Percentiles rank a stretch among this genome's conserved stretches.
Conservation (phyloP, 371 early-diverging fungal species). For the Apophysomyces ossiformis region DNA sequence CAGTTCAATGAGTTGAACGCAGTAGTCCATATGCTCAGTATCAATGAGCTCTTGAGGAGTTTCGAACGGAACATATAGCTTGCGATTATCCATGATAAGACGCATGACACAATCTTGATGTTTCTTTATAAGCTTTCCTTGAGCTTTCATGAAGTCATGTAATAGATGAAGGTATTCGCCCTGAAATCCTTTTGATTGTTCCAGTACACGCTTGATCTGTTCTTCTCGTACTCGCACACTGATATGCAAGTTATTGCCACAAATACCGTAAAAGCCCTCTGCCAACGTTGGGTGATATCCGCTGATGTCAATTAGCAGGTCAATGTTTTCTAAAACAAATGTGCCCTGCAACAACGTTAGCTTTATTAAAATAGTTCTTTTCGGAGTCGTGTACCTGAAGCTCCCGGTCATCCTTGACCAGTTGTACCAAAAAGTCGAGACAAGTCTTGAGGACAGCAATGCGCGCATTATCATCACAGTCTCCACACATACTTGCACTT, state of each 20-base stretch:
- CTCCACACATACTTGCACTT: conserved; percentile 13
- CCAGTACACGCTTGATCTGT: conserved; percentile 48
- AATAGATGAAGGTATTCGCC: conserved; percentile 46
- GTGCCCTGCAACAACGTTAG: conserved; percentile 23
- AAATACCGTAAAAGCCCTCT: conserved; percentile 25
- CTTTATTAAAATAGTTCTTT: not conserved
- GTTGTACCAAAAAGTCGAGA: conserved; percentile 26
- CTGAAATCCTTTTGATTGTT: conserved; percentile 40
- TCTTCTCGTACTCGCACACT: conserved; percentile 44
- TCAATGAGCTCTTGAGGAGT: conserved; percentile 19
- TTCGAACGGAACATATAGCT: conserved; percentile 42
- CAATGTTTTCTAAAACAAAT: conserved; percentile 45
- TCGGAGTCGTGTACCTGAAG: conserved; percentile 24
- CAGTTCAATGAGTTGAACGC: conserved; percentile 42
- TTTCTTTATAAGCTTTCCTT: conserved; percentile 50
- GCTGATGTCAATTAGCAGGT: conserved; percentile 46
- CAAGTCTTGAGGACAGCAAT: conserved; percentile 16
- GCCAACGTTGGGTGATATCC: conserved; percentile 26
- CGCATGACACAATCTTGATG: conserved; percentile 52
- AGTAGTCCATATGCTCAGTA: conserved; percentile 40
- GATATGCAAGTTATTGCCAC: conserved; percentile 40
- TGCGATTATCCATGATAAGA: conserved; percentile 47
- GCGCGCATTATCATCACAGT: conserved; percentile 10
- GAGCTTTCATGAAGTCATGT: conserved; percentile 44
- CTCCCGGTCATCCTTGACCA: conserved; percentile 29